These are phyloP conservation scores for Tephrocybe sp. DNA, from an alignment of 768 basidiomycete genomes.

Conservation along the genomic window DNA sequence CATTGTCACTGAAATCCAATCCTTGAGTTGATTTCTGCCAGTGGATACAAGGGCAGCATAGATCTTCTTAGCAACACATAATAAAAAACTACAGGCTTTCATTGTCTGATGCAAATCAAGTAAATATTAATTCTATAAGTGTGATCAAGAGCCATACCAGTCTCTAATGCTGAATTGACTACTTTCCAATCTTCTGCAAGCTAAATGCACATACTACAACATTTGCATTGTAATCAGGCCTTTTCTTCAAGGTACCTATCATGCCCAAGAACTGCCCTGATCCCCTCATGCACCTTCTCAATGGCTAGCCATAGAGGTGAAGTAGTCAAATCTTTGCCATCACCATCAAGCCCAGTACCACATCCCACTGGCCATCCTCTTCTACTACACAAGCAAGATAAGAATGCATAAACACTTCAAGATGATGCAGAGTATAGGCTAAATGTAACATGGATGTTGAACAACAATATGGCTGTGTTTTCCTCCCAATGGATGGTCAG, in stretches of 20 bases:
- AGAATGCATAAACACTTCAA: not conserved
- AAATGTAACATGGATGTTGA: not conserved
- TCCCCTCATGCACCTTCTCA: constrained; percentile 15
- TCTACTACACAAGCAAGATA: not conserved
- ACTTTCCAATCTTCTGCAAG: no score
- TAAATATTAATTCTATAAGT: no score
- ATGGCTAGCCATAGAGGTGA: not conserved
- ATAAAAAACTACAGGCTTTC: no score
- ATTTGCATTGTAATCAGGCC: constrained; percentile 16
- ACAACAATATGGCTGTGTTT: constrained; percentile 15
- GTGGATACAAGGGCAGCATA: no score
- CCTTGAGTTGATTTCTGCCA: no score
- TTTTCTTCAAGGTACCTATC: constrained; percentile 29
- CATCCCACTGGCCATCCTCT: not conserved
- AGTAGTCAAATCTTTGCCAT: constrained; percentile 10
- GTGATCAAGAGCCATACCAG: no score
- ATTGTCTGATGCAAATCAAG: no score
- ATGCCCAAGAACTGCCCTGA: constrained; percentile 17
- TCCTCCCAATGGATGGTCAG: constrained; percentile 23
- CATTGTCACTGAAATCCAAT: no score
- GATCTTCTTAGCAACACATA: no score
- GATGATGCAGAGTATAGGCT: not conserved
- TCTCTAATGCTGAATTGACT: no score
- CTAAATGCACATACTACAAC: no score
- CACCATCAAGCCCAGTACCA: not conserved